Evolutionary conservation across 192 early-diverging fungal genomes (phyloP).

Genomic region (Linnemannia elongata): DNA sequence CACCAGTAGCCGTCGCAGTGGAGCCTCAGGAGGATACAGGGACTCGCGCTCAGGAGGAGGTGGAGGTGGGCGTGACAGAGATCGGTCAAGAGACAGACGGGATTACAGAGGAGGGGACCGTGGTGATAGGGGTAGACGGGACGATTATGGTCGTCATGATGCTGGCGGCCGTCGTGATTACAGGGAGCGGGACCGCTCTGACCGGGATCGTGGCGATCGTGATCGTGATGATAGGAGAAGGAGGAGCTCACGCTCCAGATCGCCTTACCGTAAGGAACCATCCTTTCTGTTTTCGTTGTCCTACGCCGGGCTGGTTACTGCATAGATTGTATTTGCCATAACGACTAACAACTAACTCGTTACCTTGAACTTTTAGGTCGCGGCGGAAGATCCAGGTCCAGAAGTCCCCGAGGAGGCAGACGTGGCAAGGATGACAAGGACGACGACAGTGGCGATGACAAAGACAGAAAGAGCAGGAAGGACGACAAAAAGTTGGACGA

Average conservation of each 20-base stretch:
- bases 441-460: constrained; percentile 16
- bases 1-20: constrained; percentile 5
- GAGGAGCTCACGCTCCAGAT: constrained; percentile 36
- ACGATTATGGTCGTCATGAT: constrained; percentile 9
- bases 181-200: constrained; percentile 1
- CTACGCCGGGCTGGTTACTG: too few species aligned
- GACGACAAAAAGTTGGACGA: neutral
- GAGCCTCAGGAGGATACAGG: constrained; percentile 9
- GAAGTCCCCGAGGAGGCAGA: constrained; percentile 28
- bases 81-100: constrained; percentile 30
- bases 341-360: neutral
- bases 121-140: constrained; percentile 15
- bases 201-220: constrained; percentile 11
- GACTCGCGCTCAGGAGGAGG: constrained; percentile 8
- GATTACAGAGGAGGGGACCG: constrained; percentile 19
- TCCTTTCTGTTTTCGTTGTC: neutral
- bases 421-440: constrained; percentile 21
- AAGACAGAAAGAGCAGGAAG: neutral
- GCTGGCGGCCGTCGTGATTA: neutral
- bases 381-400: constrained; percentile 47
- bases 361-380: constrained; percentile 14
- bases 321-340: neutral
- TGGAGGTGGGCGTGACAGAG: constrained; percentile 11
- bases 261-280: constrained; percentile 33
- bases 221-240: constrained; percentile 20